These are phyloP conservation scores for Batkoa obscura DNA, from an alignment of 371 early-diverging fungal genomes.

Conservation along the genomic window DNA sequence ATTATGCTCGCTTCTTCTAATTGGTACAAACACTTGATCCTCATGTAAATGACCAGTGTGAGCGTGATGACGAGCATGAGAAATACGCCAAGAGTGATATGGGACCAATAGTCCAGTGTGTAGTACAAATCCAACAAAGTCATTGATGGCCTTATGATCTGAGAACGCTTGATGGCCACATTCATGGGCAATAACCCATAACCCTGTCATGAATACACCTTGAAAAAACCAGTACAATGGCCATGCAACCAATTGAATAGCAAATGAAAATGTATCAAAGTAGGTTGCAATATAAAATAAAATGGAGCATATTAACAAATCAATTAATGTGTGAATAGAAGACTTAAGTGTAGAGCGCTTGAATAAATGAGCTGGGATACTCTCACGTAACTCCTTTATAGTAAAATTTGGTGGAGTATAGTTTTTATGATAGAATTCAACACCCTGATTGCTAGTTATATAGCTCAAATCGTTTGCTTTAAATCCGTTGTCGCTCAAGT, in stretches of 20 bases:
- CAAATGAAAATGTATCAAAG: conserved; percentile 31
- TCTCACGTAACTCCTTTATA: conserved; percentile 69
- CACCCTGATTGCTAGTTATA: background rate
- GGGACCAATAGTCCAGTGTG: conserved; percentile 72
- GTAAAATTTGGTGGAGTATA: conserved; percentile 36
- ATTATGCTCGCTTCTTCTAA: conserved; percentile 29
- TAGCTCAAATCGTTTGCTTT: background rate
- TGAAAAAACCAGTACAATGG: conserved; percentile 54
- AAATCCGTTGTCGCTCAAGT: background rate
- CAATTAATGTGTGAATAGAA: conserved; percentile 43
- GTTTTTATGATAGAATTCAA: background rate
- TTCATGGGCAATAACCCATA: conserved; percentile 82
- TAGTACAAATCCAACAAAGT: conserved; percentile 59
- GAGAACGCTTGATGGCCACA: conserved; percentile 75
- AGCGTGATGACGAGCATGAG: conserved; percentile 70
- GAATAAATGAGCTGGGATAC: conserved; percentile 73
- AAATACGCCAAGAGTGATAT: conserved; percentile 53
- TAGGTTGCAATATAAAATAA: conserved; percentile 40
- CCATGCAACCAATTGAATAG: conserved; percentile 39
- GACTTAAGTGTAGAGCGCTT: conserved; percentile 50
- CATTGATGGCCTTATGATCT: conserved; percentile 48
- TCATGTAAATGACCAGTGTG: conserved; percentile 55
- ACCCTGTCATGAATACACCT: conserved; percentile 62
- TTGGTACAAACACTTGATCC: conserved; percentile 79
- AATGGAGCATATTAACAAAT: conserved; percentile 34